Percentiles rank a stretch among this genome's conserved stretches.
These are phyloP conservation scores for Adansonia madagascariensis DNA, from an alignment of 441 rosid species.

Conservation along the genomic window DNA sequence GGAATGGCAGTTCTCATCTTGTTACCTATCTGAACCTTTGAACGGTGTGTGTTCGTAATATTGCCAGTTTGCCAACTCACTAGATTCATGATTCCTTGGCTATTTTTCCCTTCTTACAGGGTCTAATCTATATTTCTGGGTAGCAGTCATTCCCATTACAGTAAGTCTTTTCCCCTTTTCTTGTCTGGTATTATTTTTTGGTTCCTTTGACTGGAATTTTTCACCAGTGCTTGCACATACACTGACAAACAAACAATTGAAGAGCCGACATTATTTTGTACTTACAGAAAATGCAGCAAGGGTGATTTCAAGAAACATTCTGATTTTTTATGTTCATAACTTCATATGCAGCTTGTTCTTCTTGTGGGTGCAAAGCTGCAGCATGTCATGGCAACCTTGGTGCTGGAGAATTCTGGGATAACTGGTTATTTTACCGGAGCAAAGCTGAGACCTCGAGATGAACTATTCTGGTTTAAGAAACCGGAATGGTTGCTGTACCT, in stretches of 20 bases:
- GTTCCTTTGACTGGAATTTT: not conserved
- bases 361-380: constrained; percentile 66
- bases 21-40: constrained; percentile 19
- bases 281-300: not conserved
- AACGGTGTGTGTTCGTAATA: not conserved
- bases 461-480: constrained; percentile 71
- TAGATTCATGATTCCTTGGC: constrained; percentile 16
- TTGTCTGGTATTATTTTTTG: constrained; percentile 17
- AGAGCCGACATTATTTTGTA: not conserved
- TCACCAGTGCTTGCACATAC: not conserved
- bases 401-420: constrained; percentile 59
- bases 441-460: constrained; percentile 62
- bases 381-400: constrained; percentile 69
- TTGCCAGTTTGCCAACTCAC: constrained; percentile 17
- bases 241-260: not conserved
- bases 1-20: constrained; percentile 11
- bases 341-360: constrained; percentile 54
- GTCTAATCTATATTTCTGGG: constrained; percentile 95
- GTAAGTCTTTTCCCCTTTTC: constrained; percentile 48
- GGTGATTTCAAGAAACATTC: constrained; percentile 2
- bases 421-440: constrained; percentile 43
- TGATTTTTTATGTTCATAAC: constrained; percentile 16
- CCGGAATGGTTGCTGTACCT: constrained; percentile 61
- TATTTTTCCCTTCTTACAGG: constrained; percentile 50
- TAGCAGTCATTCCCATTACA: constrained; percentile 80